Evolutionary conservation across 2,329 filamentous ascomycete species (phyloP), one percentile per base, ranked within the genome.

Genomic region (Nothomitra cinnamomea): DNA sequence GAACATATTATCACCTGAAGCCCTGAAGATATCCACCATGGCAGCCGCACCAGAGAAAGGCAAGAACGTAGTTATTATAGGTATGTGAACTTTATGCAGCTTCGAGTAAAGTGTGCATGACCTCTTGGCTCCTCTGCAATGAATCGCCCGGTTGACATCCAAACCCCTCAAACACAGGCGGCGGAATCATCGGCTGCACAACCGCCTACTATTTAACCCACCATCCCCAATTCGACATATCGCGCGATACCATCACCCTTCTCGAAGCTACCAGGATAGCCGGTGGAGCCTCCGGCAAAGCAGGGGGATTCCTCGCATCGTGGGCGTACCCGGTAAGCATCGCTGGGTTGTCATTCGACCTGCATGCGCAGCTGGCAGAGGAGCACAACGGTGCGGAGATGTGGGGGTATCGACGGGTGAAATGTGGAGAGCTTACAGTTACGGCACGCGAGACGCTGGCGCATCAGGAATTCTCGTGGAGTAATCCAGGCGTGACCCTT

Each of bases 391-490:
- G 56, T 17, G 40, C 19, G 5, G 13, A 43, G 32, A 19, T 28
- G 21, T 57, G 56, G 56, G 56, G 56, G 12, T 57, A 49, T 42
- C 55, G 56, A 7, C 17, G 41, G 1, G 56, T 57, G 7, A 24
- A 48, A 40, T 57, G 52, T 24, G 55, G 56, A n/a, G 53, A 57
- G 19, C 28, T 57, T 15, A 48, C 47, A 15, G 53, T 53, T 24
- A 55, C 41, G 53, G 56, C 52, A 25, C 2, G 19, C 22, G 19
- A 25, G 53, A n/a, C n/a, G n/a, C n/a, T n/a, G n/a, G 65, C 67
- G 41, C 61, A 65, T 1, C 61, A 77, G 24, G 57, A 53, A 52
- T 57, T 22, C 41, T 65, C 79, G 50, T 57, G 40, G 56, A 56
- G 24, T 55, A 58, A 28, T 53, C 32, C 21, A 41, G 5, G 19